phyloP scores from a whole-genome alignment of 2,329 filamentous ascomycete genomes.

The Sclerotinia sclerotiorum region DNA sequence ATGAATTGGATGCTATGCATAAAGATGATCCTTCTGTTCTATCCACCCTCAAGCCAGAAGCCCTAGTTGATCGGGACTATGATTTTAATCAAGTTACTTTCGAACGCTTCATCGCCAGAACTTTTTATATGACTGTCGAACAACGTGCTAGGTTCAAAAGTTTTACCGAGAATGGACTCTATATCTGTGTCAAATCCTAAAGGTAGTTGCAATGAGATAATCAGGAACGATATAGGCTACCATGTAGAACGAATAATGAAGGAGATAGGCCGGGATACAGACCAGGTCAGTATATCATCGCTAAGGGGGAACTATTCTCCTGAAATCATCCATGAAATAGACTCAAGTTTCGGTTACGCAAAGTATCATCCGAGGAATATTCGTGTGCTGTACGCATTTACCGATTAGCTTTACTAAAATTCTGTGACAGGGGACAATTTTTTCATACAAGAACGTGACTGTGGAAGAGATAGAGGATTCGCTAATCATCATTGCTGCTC shows the following conservation, averaged over 20 bases:
- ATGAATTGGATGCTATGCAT: constrained; percentile 50
- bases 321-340: constrained; percentile 6
- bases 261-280: constrained; percentile 21
- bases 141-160: not conserved
- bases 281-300: constrained; percentile 11
- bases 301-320: not conserved
- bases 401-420: not conserved
- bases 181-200: not conserved
- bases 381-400: not conserved
- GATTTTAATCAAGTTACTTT: constrained; percentile 62
- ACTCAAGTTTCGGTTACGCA: not conserved
- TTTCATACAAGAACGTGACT: constrained; percentile 48
- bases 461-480: constrained; percentile 71
- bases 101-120: constrained; percentile 63
- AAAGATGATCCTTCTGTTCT: constrained; percentile 12
- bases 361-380: not conserved
- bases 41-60: constrained; percentile 43
- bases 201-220: not conserved
- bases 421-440: not conserved
- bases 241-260: constrained; percentile 27
- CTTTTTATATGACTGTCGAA: constrained; percentile 9
- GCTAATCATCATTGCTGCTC: constrained; percentile 66
- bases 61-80: constrained; percentile 76
- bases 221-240: constrained; percentile 14
- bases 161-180: not conserved